Evolutionary conservation across 2,329 filamentous ascomycete genomes (phyloP).

Genomic region (Fusarium sp.): DNA sequence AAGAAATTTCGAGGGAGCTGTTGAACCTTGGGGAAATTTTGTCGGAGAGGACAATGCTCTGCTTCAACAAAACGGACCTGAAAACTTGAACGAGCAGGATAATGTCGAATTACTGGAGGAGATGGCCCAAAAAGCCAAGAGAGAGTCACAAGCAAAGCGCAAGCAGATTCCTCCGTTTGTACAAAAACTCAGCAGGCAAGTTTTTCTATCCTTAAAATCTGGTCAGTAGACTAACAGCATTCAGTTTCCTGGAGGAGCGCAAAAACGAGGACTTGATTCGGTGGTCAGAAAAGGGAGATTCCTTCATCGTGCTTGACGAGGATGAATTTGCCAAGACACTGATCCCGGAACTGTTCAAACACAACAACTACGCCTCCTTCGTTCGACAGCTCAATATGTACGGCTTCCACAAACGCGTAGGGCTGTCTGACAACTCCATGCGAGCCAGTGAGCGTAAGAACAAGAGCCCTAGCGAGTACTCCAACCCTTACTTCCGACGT

Average conservation of each 20-base stretch:
- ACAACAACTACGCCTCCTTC: conserved; percentile 98
- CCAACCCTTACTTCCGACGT: conserved; percentile 94
- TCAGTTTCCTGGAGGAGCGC: conserved; percentile 90
- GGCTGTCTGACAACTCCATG: conserved; percentile 96
- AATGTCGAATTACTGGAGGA: conserved; percentile 84
- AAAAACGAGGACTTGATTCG: conserved; percentile 95
- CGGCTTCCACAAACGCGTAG: conserved; percentile 96
- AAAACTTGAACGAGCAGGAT: conserved; percentile 67
- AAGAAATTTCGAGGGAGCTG: conserved; percentile 55
- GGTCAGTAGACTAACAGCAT: conserved; percentile 41
- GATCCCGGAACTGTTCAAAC: conserved; percentile 97
- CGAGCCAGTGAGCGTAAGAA: conserved; percentile 96
- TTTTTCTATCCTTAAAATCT: not conserved
- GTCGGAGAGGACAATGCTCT: conserved; percentile 58
- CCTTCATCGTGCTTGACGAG: conserved; percentile 96
- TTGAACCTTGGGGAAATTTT: conserved; percentile 60
- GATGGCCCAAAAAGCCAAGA: conserved; percentile 83
- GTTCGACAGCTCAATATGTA: conserved; percentile 97
- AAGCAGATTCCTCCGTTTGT: conserved; percentile 99
- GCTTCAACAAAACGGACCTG: conserved; percentile 55
- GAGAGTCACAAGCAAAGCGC: conserved; percentile 87
- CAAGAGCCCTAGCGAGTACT: conserved; percentile 98
- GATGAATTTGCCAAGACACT: conserved; percentile 98
- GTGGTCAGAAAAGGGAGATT: conserved; percentile 97
- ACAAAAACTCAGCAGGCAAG: conserved; percentile 95